Evolutionary conservation across 2,329 filamentous ascomycete genomes (phyloP).

Genomic region (Aspergillus tubingensis): DNA sequence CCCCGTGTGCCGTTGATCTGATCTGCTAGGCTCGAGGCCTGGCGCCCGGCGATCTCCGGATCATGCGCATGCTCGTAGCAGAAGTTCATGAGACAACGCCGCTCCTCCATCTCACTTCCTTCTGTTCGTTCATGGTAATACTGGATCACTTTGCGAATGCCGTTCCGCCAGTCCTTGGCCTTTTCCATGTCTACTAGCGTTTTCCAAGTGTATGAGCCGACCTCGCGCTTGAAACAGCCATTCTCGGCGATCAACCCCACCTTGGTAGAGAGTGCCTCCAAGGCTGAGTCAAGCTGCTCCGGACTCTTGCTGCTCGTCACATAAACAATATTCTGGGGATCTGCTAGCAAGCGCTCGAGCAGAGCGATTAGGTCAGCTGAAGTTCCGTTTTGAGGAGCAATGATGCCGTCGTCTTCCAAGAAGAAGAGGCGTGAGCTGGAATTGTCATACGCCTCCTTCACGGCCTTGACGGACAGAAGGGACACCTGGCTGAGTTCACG

Average conservation of each 20-base stretch:
- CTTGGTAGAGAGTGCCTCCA: constrained; percentile 65
- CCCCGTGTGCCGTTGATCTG: constrained; percentile 93
- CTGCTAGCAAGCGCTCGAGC: constrained; percentile 72
- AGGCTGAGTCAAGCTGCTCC: constrained; percentile 80
- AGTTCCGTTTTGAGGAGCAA: constrained; percentile 72
- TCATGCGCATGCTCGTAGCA: constrained; percentile 81
- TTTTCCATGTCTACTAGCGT: constrained; percentile 71
- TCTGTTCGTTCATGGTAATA: constrained; percentile 90
- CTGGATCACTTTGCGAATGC: constrained; percentile 76
- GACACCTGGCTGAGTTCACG: constrained; percentile 80
- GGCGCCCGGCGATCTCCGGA: constrained; percentile 71
- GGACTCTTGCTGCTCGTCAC: constrained; percentile 84
- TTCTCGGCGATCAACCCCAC: constrained; percentile 91
- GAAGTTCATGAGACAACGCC: constrained; percentile 83
- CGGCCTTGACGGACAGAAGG: constrained; percentile 66
- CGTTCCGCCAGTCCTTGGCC: constrained; percentile 75
- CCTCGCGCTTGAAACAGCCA: constrained; percentile 79
- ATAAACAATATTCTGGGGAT: constrained; percentile 80
- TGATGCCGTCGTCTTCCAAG: constrained; percentile 84
- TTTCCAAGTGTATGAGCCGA: constrained; percentile 67
- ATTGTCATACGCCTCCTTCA: constrained; percentile 66
- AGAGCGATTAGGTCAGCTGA: constrained; percentile 76
- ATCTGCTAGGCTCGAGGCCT: constrained; percentile 83
- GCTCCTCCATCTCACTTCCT: constrained; percentile 80
- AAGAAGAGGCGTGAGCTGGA: constrained; percentile 75